Percentiles rank a stretch among this genome's conserved stretches.
Conservation (phyloP, 768 basidiomycete genomes). For the Agrocybe praecox region DNA sequence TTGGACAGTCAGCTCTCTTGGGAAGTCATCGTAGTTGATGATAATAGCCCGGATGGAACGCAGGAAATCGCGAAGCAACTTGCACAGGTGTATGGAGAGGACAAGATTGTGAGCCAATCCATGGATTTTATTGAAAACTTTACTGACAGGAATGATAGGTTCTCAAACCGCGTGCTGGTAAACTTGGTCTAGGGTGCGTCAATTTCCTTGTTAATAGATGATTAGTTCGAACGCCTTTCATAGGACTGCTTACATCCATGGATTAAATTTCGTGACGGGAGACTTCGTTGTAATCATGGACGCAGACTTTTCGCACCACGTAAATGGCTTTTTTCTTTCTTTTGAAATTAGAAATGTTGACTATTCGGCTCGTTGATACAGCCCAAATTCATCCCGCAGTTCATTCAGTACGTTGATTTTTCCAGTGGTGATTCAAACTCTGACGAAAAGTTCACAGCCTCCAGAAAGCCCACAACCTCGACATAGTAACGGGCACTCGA, state of each 20-base stretch:
- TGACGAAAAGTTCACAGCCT: conserved; percentile 45
- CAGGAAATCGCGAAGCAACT: conserved; percentile 86
- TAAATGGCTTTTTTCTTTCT: conserved; percentile 27
- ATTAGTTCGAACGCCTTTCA: conserved; percentile 1
- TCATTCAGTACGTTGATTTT: conserved; percentile 63
- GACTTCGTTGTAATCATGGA: conserved; percentile 98
- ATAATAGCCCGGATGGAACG: conserved; percentile 91
- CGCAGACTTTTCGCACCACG: conserved; percentile 95
- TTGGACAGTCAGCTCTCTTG: conserved; percentile 65
- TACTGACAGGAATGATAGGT: conserved; percentile 47
- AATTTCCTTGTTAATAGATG: not conserved
- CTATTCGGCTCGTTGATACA: conserved; percentile 25
- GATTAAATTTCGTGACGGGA: conserved; percentile 85
- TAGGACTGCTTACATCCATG: conserved; percentile 92
- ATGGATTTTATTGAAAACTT: not conserved
- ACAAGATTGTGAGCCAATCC: conserved; percentile 61
- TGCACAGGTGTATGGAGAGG: conserved; percentile 78
- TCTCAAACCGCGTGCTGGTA: conserved; percentile 85
- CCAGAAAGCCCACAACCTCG: conserved; percentile 85
- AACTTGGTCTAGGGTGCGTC: conserved; percentile 84
- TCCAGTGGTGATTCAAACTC: not conserved
- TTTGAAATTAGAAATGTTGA: not conserved
- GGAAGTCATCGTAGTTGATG: conserved; percentile 92
- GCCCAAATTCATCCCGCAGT: conserved; percentile 96
- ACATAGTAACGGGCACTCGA: conserved; percentile 92